Base-by-base conservation (phyloP, 2,329 filamentous ascomycete genomes). In the Juglanconis sp. region DNA sequence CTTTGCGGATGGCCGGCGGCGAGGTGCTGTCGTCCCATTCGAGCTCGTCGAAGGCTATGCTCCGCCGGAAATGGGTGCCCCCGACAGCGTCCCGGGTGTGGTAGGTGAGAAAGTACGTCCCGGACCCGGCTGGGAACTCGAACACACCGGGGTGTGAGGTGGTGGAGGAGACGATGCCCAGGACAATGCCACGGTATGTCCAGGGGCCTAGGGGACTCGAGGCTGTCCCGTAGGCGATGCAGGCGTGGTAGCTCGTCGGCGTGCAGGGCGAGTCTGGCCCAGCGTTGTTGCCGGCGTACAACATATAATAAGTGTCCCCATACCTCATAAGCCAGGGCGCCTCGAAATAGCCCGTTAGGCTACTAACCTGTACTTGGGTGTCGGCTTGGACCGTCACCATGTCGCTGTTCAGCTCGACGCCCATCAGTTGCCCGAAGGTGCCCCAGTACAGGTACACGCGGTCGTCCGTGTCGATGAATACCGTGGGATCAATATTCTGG, bases 401-500 rank as follows among this genome's bases (percentile, higher is more conserved):
- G 50, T 76, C 74, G 6, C 65, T 64, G 17, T 60, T 67, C 15
- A 77, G 66, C 60, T 76, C 69, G 13, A 69, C 72, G 5, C 69
- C 73, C 5, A 68, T 67, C 2, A 75, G 72, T 51, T 71, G 60
- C 13, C 69, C 69, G 47, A 76, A 76, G 1, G 74, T 75, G 0
- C 74, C 75, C 65, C 71, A 75, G 64, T 76, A 77, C 15, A 76
- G 61, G 48, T 70, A 77, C 5, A 71, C 73, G 3, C 68, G 67
- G 1, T 68, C 71, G 44, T 75, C 67, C 3, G 71, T 69, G 34
- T 76, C 74, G 0, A 76, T 70, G 1, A 76, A 63, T 0, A 76
- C 71, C 0, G 73, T 74, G 2, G 73, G 73, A 38, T 77, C 74
- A 38, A 76, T 77, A 56, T 76, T 77, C 36, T 77, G 72, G 34